Base-by-base conservation (phyloP, 306 rosid genomes). In the Vicia faba region DNA sequence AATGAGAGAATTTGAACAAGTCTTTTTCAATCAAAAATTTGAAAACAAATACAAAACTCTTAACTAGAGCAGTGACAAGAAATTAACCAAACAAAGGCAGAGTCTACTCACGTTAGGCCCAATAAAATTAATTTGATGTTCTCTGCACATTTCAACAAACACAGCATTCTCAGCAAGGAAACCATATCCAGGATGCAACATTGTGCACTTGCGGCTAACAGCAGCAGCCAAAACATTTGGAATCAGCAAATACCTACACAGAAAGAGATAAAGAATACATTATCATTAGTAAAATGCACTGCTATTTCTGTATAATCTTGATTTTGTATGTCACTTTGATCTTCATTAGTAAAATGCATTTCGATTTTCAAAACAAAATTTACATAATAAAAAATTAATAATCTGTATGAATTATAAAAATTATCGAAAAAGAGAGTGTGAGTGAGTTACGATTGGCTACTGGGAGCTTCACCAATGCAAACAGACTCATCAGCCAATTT, bases 171-270 rank as follows among this genome's bases (percentile, higher is more conserved):
- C 99, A 28, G 99, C 85, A 54, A 93, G 97, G 78, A 93, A 90
- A 71, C 99, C 99, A 80, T 93, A 93, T 75, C 99, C 99, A 39
- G 99, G 99, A 81, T 93, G 99, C 80, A 93, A 78, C 99, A 93
- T 90, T 10, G 96, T 86, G 74, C 99, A 90, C 28, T 57, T 74
- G 31, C 74, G 87, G 79, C 95, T 88, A 68, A 68, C 67, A 49
- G 99, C 99, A 78, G 99, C 99, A 55, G 97, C 75, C 54, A 93
- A 69, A 75, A 93, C 89, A 82, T 90, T 93, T 16, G 96, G 92
- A 71, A 88, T 91, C 64, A 79, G 48, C 31, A 90, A 81, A 73
- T 93, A 93, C 73, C 99, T 93, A 87, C 59, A 61, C 43, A 69
- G 1, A 16, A 25, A 25, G 16, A 9, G 16, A 23, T 0, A 3